phyloP scores from a whole-genome alignment of 2,329 filamentous ascomycete species.

The Fusarium sp. region DNA sequence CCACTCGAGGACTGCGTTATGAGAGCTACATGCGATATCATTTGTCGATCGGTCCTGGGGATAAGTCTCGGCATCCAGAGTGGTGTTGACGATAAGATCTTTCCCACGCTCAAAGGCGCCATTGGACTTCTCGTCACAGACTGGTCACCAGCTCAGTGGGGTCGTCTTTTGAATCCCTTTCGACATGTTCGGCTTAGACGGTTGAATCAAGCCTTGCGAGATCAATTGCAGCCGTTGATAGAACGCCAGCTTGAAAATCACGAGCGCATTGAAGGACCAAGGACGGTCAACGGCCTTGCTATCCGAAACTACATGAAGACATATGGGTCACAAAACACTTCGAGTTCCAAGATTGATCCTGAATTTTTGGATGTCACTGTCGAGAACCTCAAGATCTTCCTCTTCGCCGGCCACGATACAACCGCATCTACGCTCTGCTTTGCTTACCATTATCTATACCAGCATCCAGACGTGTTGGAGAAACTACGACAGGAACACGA shows the following conservation, averaged over 20 bases:
- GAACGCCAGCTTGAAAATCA: not conserved
- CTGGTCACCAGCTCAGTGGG: conserved; percentile 9
- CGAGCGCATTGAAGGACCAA: not conserved
- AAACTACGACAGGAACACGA: conserved; percentile 7
- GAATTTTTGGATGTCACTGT: conserved; percentile 1
- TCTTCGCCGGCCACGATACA: conserved; percentile 21
- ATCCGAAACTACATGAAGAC: conserved; percentile 1
- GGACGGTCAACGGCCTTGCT: conserved; percentile 13
- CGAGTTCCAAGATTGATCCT: not conserved
- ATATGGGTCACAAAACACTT: not conserved
- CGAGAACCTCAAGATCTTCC: conserved; percentile 13
- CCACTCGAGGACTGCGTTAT: conserved; percentile 1
- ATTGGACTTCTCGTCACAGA: conserved; percentile 5
- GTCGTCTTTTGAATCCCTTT: conserved; percentile 2
- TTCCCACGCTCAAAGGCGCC: not conserved
- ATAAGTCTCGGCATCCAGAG: conserved; percentile 2
- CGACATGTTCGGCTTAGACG: not conserved
- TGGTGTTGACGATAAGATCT: not conserved
- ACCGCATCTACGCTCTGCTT: conserved; percentile 8
- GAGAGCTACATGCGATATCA: conserved; percentile 19
- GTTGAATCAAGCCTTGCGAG: not conserved
- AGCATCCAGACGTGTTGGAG: not conserved
- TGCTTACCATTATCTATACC: conserved; percentile 5
- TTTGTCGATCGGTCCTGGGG: conserved; percentile 2
- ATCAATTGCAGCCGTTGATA: conserved; percentile 2